These are phyloP conservation scores for Botryotinia convoluta DNA, from an alignment of 2,329 filamentous ascomycete species.

Conservation along the genomic window DNA sequence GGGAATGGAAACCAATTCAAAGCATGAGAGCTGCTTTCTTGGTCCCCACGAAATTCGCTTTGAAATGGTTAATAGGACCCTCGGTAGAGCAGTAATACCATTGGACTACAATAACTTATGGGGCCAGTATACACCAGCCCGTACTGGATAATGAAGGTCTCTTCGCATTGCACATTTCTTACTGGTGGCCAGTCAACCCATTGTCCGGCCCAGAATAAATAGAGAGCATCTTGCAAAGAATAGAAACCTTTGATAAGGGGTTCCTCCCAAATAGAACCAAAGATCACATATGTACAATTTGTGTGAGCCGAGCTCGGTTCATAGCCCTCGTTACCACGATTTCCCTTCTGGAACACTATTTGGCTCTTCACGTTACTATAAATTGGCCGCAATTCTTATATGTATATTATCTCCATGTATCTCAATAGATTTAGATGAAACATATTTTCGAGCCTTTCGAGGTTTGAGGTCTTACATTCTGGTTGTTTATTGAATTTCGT, in stretches of 20 bases:
- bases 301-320: background rate
- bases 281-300: background rate
- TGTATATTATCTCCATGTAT: background rate
- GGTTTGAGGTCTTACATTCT: background rate
- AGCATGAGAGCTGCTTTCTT: background rate
- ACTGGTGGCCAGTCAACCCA: background rate
- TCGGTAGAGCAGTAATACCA: background rate
- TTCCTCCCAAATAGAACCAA: no score
- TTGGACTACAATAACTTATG: background rate
- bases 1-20: background rate
- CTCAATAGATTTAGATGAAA: background rate
- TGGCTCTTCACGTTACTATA: background rate
- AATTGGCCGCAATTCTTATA: background rate
- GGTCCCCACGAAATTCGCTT: background rate
- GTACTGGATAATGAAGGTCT: background rate
- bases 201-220: background rate
- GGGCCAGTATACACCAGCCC: background rate
- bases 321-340: background rate
- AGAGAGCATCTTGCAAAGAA: background rate
- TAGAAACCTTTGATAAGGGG: no score
- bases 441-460: background rate
- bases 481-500: background rate
- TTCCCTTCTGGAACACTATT: background rate
- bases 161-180: background rate
- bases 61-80: background rate